These are phyloP conservation scores for Rhynchosporium agropyri DNA, from an alignment of 2,329 filamentous ascomycete species.

Conservation along the genomic window DNA sequence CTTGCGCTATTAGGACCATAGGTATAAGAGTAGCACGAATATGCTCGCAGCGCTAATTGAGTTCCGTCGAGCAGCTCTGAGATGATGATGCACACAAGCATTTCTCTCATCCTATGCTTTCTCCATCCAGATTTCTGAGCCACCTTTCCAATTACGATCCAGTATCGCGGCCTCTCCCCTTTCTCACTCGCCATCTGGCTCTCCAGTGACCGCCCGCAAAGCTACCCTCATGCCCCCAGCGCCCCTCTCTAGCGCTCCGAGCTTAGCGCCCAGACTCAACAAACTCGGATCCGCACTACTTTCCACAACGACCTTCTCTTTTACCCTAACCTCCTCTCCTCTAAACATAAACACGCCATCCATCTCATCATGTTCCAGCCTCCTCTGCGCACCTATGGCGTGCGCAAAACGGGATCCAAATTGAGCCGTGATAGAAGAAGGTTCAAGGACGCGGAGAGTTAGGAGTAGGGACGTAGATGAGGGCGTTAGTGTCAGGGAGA, in stretches of 20 bases:
- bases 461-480: slow-evolving; percentile 73
- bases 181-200: background rate
- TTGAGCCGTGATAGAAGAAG: slow-evolving; percentile 61
- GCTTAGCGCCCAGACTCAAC: slow-evolving; percentile 80
- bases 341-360: slow-evolving; percentile 70
- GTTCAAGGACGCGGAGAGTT: slow-evolving; percentile 69
- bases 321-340: slow-evolving; percentile 76
- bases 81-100: too few species aligned
- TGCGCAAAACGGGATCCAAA: slow-evolving; percentile 69
- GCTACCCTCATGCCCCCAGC: slow-evolving; percentile 71
- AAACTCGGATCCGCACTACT: slow-evolving; percentile 75
- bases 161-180: too few species aligned
- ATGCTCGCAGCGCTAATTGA: too few species aligned
- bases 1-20: too few species aligned
- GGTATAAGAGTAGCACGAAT: too few species aligned
- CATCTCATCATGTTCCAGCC: slow-evolving; percentile 77
- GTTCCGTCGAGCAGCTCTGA: too few species aligned
- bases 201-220: slow-evolving; percentile 75
- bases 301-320: slow-evolving; percentile 87
- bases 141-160: too few species aligned
- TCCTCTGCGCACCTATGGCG: slow-evolving; percentile 66
- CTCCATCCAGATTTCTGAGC: too few species aligned
- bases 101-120: too few species aligned
- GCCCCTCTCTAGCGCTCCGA: slow-evolving; percentile 75
- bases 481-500: slow-evolving; percentile 76